phyloP scores from a whole-genome alignment of 208 protist species.

The Acanthamoeba culbertsoni region DNA sequence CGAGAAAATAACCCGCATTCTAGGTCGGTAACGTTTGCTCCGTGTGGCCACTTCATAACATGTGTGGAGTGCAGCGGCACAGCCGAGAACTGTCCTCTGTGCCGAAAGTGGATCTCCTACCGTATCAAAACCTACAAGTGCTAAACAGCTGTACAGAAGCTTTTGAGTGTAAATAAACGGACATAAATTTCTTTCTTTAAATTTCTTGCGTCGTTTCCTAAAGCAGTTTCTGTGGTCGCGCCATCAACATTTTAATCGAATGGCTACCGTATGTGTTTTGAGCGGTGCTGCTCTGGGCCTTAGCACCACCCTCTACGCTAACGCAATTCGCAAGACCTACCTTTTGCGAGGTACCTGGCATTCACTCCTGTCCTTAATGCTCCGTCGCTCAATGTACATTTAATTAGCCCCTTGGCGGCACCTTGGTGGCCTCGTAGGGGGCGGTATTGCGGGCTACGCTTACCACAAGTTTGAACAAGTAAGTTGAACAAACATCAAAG shows the following conservation, averaged over 20 bases:
- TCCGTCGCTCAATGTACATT: neutral
- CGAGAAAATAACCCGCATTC: neutral
- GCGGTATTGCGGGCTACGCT: neutral
- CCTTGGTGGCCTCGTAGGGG: neutral
- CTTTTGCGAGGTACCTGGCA: neutral
- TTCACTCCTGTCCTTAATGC: neutral
- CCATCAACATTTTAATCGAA: neutral
- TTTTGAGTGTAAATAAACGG: neutral
- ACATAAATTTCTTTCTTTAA: neutral
- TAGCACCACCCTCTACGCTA: neutral
- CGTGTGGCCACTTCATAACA: neutral
- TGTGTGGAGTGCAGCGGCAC: neutral
- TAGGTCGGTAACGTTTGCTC: neutral
- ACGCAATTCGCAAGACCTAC: neutral
- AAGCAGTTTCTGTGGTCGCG: neutral
- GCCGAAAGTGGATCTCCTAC: neutral
- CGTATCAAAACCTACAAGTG: neutral
- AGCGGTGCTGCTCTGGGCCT: neutral
- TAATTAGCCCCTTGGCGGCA: neutral
- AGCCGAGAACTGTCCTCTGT: neutral
- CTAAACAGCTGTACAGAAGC: neutral
- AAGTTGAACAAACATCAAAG: neutral
- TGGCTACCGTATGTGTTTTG: neutral
- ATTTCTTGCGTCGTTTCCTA: neutral
- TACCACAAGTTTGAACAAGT: constrained; percentile 23